Evolutionary conservation across 164 flowering plant species (phyloP).

Genomic region (Berberis vulgaris): DNA sequence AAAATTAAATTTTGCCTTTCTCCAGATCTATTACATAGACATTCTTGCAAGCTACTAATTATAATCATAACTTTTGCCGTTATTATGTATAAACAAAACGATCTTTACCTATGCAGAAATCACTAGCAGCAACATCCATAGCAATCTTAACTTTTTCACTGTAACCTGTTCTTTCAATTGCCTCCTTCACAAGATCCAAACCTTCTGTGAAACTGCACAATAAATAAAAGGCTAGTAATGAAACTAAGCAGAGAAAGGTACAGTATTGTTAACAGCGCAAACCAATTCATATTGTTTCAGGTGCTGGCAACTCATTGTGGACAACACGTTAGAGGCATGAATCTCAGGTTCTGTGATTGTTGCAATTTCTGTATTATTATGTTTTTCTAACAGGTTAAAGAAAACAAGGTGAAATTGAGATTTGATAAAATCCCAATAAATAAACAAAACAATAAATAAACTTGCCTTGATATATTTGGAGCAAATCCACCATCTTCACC

Average conservation of each 20-base stretch:
- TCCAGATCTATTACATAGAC: too few relatives aligned
- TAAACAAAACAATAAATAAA: neutral
- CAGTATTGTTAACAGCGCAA: neutral
- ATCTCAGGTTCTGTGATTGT: too few relatives aligned
- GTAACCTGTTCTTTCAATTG: constrained; percentile 80
- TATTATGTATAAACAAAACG: too few relatives aligned
- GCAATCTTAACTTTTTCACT: constrained; percentile 78
- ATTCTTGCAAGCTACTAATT: too few relatives aligned
- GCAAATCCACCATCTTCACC: constrained; percentile 95
- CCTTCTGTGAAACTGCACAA: constrained; percentile 68
- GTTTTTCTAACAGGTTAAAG: neutral
- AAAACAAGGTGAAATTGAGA: neutral
- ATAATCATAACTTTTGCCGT: too few relatives aligned
- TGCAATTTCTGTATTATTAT: too few relatives aligned
- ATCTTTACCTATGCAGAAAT: constrained; percentile 78
- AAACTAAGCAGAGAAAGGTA: neutral
- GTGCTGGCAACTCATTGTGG: too few relatives aligned
- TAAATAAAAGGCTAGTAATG: too few relatives aligned
- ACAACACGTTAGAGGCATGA: too few relatives aligned
- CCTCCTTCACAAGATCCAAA: constrained; percentile 85
- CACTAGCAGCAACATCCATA: constrained; percentile 78
- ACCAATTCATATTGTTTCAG: too few relatives aligned
- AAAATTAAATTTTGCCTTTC: too few relatives aligned
- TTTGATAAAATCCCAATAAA: neutral
- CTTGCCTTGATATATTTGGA: constrained; percentile 85